Percentiles rank a stretch among this genome's conserved stretches.
phyloP scores from a whole-genome alignment of 331 rosid species.

The Spiraea crenata region DNA sequence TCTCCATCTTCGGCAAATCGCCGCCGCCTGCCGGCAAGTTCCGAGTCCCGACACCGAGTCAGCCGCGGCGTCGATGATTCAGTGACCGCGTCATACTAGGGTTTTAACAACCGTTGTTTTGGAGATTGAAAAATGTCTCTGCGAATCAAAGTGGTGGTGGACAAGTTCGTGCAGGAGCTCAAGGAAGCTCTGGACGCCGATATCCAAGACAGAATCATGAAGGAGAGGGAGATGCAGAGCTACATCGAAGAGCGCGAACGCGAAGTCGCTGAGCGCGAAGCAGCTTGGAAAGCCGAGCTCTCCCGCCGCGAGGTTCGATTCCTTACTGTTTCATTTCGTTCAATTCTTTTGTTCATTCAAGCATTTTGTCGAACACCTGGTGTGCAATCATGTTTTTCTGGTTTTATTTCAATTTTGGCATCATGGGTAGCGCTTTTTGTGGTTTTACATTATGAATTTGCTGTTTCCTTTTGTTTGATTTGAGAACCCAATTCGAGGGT shows the following conservation, averaged over 20 bases:
- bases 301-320: conserved; percentile 88
- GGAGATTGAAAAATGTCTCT: conserved; percentile 56
- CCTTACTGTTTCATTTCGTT: neutral
- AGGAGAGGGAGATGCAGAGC: conserved; percentile 98
- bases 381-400: neutral
- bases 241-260: conserved; percentile 94
- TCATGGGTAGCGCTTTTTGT: neutral
- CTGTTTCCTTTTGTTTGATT: neutral
- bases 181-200: conserved; percentile 94
- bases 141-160: conserved; percentile 85
- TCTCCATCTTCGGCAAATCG: neutral
- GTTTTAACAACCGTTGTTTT: neutral
- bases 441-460: neutral
- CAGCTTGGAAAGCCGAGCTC: conserved; percentile 99
- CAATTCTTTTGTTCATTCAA: neutral
- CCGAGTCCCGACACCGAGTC: neutral
- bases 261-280: conserved; percentile 96
- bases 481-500: neutral
- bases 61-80: neutral
- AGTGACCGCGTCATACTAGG: neutral
- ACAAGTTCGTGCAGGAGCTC: conserved; percentile 88
- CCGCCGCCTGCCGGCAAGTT: conserved; percentile 15
- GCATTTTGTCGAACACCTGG: neutral
- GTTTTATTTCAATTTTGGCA: neutral
- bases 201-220: conserved; percentile 90